Base-by-base conservation (phyloP, 1,139 yeast species). In the Yamadazyma diospyri region DNA sequence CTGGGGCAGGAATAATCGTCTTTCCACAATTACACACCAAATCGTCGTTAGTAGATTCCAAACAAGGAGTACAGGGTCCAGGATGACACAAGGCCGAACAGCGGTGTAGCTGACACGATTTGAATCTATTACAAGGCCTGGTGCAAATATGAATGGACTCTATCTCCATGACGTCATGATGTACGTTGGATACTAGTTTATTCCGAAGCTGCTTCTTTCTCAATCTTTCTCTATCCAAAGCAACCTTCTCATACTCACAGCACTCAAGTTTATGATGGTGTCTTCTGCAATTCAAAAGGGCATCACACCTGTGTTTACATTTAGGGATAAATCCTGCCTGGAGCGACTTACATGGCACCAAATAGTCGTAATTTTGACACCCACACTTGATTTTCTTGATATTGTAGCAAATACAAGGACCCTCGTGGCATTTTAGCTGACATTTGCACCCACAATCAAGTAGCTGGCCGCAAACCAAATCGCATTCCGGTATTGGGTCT, bases 111-210 rank as follows among this genome's bases (percentile, higher is more conserved):
- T 92, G 94, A 59, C 97, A 88, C 18, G 77, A 57, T 35, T 85
- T 67, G 40, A 73, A 52, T 41, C 78, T 67, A 50, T 78, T 79
- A 58, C 97, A 88, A 1, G 73, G 69, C 37, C 69, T 69, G 5
- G 85, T 70, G 60, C 97, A 88, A 10, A 85, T 71, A 56, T 88
- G 97, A 4, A 67, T 70, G 1, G 89, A 80, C 51, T 88, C 96
- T 22, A 84, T 76, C 7, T 73, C 61, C 55, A 80, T 71, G 24
- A 77, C 69, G 34, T 65, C 70, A 16, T 40, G 30, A 16, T 23
- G 30, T 25, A 57, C 49, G 38, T 53, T 58, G 18, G 55, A 57
- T 38, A 55, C 55, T 30, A 56, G 60, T 51, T 57, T 63, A 53
- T 60, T 78, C 39, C 73, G 43, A 35, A 66, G 53, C 9, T 70